Conservation (phyloP, 805 yeast genomes). For the Barnettozyma botsteinii region DNA sequence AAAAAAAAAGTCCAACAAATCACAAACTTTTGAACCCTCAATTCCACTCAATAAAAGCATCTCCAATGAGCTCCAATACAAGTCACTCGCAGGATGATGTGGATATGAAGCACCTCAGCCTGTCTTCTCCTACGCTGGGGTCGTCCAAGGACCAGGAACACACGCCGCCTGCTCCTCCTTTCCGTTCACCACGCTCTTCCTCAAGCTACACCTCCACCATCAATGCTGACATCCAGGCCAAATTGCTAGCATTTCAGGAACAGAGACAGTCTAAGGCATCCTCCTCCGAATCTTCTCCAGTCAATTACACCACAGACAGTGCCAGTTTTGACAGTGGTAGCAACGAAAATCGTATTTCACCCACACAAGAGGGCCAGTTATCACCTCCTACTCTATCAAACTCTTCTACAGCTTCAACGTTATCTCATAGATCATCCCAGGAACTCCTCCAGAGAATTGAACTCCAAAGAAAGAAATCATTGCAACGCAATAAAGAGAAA, state of each 20-base stretch:
- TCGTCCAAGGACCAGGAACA: not conserved
- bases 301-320: constrained; percentile 6
- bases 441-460: constrained; percentile 16
- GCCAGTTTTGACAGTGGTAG: not conserved
- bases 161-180: constrained; percentile 1
- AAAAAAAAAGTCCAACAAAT: not conserved
- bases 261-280: constrained; percentile 49
- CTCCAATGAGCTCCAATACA: not conserved
- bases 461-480: constrained; percentile 19
- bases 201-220: constrained; percentile 33
- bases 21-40: not conserved
- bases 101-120: constrained; percentile 1
- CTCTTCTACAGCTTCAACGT: constrained; percentile 19
- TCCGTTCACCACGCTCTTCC: constrained; percentile 23
- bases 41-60: too few species aligned
- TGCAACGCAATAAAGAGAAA: constrained; percentile 11
- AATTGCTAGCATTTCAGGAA: constrained; percentile 82
- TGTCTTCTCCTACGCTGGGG: not conserved
- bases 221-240: constrained; percentile 78
- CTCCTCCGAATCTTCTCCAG: constrained; percentile 12
- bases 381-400: not conserved
- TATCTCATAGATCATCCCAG: constrained; percentile 2
- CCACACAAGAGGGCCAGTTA: not conserved
- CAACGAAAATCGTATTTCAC: not conserved
- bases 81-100: constrained; percentile 7